phyloP scores from a whole-genome alignment of 73 alveolate species.

The Paramecium caudatum region DNA sequence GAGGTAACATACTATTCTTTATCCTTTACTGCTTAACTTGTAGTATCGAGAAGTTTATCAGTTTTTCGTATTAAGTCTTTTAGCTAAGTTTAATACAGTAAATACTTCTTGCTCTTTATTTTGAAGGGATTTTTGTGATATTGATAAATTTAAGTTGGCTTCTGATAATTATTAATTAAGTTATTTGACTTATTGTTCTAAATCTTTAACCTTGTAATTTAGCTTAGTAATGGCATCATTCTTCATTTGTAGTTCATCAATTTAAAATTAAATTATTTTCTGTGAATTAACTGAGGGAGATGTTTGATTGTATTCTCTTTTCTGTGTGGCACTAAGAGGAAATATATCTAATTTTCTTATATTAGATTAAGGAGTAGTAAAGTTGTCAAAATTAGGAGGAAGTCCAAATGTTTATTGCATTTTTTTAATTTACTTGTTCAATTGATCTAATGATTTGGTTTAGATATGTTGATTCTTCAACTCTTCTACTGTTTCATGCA shows the following conservation, averaged over 20 bases:
- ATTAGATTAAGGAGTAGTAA: conserved; percentile 54
- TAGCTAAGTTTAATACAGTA: not conserved
- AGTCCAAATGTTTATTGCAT: conserved; percentile 38
- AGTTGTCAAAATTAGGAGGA: not conserved
- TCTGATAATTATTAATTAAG: not conserved
- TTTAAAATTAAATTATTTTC: conserved; percentile 3
- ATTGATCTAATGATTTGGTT: not conserved
- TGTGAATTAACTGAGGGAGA: not conserved
- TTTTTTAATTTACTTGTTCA: conserved; percentile 12
- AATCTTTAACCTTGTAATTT: not conserved
- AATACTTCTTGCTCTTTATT: conserved; percentile 41
- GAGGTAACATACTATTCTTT: not conserved
- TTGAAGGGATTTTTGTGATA: not conserved
- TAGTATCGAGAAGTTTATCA: conserved; percentile 1
- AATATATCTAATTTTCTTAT: not conserved
- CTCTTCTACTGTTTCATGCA: conserved; percentile 58
- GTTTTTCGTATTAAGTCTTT: conserved; percentile 33
- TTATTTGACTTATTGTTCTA: not conserved
- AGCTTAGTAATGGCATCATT: not conserved
- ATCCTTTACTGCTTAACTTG: conserved; percentile 18
- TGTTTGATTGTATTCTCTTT: not conserved
- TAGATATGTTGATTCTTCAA: not conserved
- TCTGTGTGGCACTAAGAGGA: not conserved
- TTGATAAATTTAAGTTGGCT: not conserved
- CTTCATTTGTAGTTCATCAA: conserved; percentile 9